These are phyloP conservation scores for Chamaenerion angustifolium DNA, from an alignment of 345 rosid species.

Conservation along the genomic window DNA sequence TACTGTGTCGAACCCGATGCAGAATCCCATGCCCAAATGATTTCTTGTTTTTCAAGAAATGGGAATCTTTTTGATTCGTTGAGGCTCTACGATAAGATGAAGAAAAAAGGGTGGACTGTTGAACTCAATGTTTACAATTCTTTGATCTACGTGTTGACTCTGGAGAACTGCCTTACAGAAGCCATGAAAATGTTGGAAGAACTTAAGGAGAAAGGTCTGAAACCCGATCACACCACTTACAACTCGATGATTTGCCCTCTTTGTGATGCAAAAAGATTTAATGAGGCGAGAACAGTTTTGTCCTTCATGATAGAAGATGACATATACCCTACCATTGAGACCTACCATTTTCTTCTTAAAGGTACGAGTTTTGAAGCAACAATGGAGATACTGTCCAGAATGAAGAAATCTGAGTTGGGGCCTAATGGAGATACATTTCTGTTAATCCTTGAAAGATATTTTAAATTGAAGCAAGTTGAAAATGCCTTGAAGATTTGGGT, in stretches of 20 bases:
- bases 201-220: slow-evolving; percentile 41
- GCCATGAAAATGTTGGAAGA: slow-evolving; percentile 51
- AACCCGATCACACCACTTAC: slow-evolving; percentile 55
- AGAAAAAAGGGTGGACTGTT: slow-evolving; percentile 56
- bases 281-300: slow-evolving; percentile 47
- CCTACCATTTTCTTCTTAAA: slow-evolving; percentile 65
- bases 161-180: slow-evolving; percentile 53
- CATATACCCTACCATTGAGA: slow-evolving; percentile 40
- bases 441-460: slow-evolving; percentile 38
- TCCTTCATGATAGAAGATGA: slow-evolving; percentile 43
- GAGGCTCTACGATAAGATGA: slow-evolving; percentile 81
- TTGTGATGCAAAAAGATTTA: slow-evolving; percentile 39
- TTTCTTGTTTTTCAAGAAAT: slow-evolving; percentile 71
- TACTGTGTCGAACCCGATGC: slow-evolving; percentile 53
- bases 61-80: slow-evolving; percentile 73
- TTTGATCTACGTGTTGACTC: slow-evolving; percentile 52
- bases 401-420: slow-evolving; percentile 48
- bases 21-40: slow-evolving; percentile 53
- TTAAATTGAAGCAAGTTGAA: slow-evolving; percentile 47
- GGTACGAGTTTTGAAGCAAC: slow-evolving; percentile 33
- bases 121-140: slow-evolving; percentile 59
- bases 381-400: slow-evolving; percentile 35
- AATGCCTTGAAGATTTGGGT: slow-evolving; percentile 58
- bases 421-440: slow-evolving; percentile 50
- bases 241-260: slow-evolving; percentile 61